These are phyloP conservation scores for Microbotryum intermedium DNA, from an alignment of 1,284 basidiomycete species.

Conservation along the genomic window DNA sequence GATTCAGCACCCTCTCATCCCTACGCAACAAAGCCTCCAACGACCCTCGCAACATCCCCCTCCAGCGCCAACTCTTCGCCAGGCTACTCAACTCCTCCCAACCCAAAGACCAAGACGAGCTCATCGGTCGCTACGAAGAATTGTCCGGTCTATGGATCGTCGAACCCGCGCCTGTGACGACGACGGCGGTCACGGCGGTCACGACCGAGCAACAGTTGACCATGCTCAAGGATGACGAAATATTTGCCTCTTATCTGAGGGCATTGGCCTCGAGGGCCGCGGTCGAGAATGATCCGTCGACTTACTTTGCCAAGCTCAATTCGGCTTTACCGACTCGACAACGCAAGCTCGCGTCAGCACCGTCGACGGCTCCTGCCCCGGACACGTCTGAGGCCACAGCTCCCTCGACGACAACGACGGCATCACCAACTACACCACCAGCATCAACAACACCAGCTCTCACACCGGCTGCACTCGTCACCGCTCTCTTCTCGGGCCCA, in stretches of 20 bases:
- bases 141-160: constrained; percentile 8
- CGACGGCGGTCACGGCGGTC: not conserved
- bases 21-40: not conserved
- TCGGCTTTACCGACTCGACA: constrained; percentile 5
- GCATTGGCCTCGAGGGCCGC: constrained; percentile 11
- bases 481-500: constrained; percentile 23
- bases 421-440: not conserved
- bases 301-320: constrained; percentile 15
- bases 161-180: not conserved
- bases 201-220: not conserved
- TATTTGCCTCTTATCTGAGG: constrained; percentile 18
- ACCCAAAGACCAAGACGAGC: constrained; percentile 1
- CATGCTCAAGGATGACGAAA: constrained; percentile 11
- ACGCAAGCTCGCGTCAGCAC: not conserved
- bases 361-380: not conserved
- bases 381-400: not conserved
- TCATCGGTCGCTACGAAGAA: constrained; percentile 14
- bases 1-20: too few relatives aligned
- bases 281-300: not conserved
- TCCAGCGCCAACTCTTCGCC: not conserved
- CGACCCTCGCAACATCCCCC: not conserved
- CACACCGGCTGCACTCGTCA: constrained; percentile 18
- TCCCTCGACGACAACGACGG: not conserved
- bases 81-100: not conserved
- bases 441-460: constrained; percentile 2